Evolutionary conservation across 1,284 basidiomycete species (phyloP), one percentile per base, ranked within the genome.

Genomic region (Sporisorium scitamineum): DNA sequence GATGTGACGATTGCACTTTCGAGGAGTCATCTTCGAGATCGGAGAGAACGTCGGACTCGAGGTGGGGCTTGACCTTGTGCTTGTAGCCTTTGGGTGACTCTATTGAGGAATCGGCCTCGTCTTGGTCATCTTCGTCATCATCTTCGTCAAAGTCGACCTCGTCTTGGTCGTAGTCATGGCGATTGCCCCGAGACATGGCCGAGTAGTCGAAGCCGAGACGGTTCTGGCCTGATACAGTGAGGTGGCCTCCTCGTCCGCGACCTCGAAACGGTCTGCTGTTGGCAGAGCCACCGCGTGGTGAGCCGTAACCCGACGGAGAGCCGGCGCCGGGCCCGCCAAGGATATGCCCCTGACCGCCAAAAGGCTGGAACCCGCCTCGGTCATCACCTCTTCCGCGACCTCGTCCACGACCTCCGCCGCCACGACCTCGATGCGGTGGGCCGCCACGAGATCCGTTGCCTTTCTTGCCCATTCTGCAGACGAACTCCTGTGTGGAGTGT

Each of bases 121-220:
- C 54, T 2, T 50, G 31, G 0, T 62, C 62, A 20, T 60, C 53
- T 1, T 64, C 53, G 2, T 63, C 61, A 1, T 64, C 62, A 18
- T 70, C 67, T 31, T 67, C 51, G 13, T 53, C 48, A 8, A 34
- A 37, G 22, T 47, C 50, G 0, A 27, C 57, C 29, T 66, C 64
- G 8, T 48, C 45, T 11, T 68, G 47, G 20, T 54, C 68, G 20
- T 64, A 45, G 37, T 37, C 54, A n/a, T 31, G 44, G 24, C 58
- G 60, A 16, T 44, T 18, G n/a, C 57, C 51, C n/a, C 65, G 65
- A 18, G 70, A 52, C 24, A 77, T 45, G n/a, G 55, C 24, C 18
- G 66, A 61, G 47, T 77, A 77, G 58, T 77, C 70, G 52, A 77
- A 77, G 51, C 60, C 66, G 48, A 73, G 70, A 14, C 70, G 74